These are phyloP conservation scores for Pseudogymnoascus sp. DNA, from an alignment of 2,329 filamentous ascomycete genomes.

Conservation along the genomic window DNA sequence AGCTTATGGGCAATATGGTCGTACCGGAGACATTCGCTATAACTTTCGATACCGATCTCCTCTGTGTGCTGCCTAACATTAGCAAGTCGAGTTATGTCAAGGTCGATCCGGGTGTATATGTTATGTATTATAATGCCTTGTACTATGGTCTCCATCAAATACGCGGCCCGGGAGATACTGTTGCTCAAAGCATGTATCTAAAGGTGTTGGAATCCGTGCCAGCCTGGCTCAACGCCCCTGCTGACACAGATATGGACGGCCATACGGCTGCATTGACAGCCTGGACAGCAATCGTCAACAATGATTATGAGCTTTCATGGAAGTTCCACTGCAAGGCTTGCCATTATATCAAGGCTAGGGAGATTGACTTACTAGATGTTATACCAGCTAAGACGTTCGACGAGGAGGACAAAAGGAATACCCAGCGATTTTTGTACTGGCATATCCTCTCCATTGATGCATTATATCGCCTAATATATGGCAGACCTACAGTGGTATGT, in stretches of 20 bases:
- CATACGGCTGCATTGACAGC: not conserved
- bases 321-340: conserved; percentile 4
- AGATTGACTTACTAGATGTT: not conserved
- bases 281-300: conserved; percentile 2
- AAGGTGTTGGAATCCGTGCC: not conserved
- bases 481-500: conserved; percentile 2
- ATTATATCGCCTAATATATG: conserved; percentile 4
- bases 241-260: not conserved
- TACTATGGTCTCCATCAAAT: conserved; percentile 1
- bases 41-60: not conserved
- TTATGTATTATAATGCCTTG: conserved; percentile 10
- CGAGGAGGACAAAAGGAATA: not conserved
- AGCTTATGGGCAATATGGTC: not conserved
- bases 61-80: not conserved
- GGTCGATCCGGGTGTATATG: not conserved
- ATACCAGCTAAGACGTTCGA: not conserved
- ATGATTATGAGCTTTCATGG: not conserved
- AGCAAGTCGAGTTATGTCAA: not conserved
- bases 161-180: not conserved
- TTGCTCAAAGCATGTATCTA: not conserved
- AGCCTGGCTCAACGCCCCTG: not conserved
- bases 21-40: not conserved
- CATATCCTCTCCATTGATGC: not conserved
- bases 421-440: not conserved
- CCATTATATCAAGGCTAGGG: not conserved